Conservation (phyloP, 805 yeast genomes). For the Candida ficus region DNA sequence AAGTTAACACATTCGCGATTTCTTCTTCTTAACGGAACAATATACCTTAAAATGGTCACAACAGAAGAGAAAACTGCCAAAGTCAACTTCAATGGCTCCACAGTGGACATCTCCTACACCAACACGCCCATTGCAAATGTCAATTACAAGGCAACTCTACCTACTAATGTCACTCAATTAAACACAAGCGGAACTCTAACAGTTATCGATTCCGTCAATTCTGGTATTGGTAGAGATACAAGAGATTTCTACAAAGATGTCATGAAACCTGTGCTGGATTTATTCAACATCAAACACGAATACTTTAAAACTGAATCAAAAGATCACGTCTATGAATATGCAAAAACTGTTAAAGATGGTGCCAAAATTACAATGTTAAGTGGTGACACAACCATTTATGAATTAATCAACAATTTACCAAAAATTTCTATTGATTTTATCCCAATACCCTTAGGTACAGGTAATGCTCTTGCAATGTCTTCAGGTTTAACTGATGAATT, state of each 20-base stretch:
- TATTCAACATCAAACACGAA: conserved; percentile 30
- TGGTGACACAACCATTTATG: conserved; percentile 84
- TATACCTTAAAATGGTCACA: too few species aligned
- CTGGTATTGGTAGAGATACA: conserved; percentile 32
- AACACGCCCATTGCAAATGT: too few species aligned
- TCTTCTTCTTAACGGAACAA: too few species aligned
- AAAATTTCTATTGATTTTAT: conserved; percentile 18
- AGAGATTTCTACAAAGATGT: conserved; percentile 37
- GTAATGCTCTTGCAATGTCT: conserved; percentile 74
- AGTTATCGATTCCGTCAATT: conserved; percentile 31
- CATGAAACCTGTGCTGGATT: conserved; percentile 42
- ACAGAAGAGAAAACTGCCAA: too few species aligned
- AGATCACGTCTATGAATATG: conserved; percentile 37
- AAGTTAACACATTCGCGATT: too few species aligned
- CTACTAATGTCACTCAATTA: too few species aligned
- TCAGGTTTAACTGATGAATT: conserved; percentile 36
- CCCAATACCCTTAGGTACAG: conserved; percentile 75
- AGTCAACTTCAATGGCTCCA: too few species aligned
- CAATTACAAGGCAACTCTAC: too few species aligned
- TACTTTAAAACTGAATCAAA: conserved; percentile 40
- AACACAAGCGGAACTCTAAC: too few species aligned
- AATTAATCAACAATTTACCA: conserved; percentile 52
- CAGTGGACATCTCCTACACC: too few species aligned
- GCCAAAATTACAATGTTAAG: conserved; percentile 57
- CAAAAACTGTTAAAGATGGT: conserved; percentile 24